These are phyloP conservation scores for Populus nigra DNA, from an alignment of 345 rosid species.

Conservation along the genomic window DNA sequence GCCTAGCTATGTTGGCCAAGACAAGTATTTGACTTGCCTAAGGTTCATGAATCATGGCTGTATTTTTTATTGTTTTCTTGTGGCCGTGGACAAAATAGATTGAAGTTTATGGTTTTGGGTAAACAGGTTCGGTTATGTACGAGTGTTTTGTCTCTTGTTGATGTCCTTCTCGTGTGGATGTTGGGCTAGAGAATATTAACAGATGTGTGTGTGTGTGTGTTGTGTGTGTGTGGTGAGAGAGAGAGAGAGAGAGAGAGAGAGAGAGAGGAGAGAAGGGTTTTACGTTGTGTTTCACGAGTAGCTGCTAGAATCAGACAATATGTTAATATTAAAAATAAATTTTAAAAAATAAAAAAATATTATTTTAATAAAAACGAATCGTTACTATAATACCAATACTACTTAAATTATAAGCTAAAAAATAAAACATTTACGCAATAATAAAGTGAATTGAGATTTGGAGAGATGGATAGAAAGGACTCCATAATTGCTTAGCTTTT, in stretches of 20 bases:
- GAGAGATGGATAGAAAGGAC: slow-evolving; percentile 41
- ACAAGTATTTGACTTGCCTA: not conserved
- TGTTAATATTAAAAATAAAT: too few relatives aligned
- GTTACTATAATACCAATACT: too few relatives aligned
- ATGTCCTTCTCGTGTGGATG: slow-evolving; percentile 29
- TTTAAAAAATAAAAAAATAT: too few relatives aligned
- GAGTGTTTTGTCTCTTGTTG: slow-evolving; percentile 30
- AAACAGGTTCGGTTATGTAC: not conserved
- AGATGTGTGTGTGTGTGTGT: slow-evolving; percentile 2
- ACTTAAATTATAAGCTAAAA: slow-evolving; percentile 12
- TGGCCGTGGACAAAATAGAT: not conserved
- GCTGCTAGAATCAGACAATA: too few relatives aligned
- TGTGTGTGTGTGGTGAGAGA: not conserved
- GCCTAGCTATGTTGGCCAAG: slow-evolving; percentile 7
- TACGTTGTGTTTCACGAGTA: slow-evolving; percentile 13
- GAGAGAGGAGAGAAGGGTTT: not conserved
- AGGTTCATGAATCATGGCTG: not conserved
- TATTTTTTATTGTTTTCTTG: slow-evolving; percentile 4
- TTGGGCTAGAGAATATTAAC: slow-evolving; percentile 15
- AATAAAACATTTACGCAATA: slow-evolving; percentile 22
- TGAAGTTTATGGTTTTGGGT: not conserved
- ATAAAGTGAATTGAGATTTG: slow-evolving; percentile 8
- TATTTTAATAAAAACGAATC: too few relatives aligned
- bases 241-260: too few relatives aligned
- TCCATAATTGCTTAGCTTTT: slow-evolving; percentile 41